Percentiles rank a stretch among this genome's conserved stretches.
Evolutionary conservation across 331 rosid species (phyloP).

Genomic region (Telfairia occidentalis): DNA sequence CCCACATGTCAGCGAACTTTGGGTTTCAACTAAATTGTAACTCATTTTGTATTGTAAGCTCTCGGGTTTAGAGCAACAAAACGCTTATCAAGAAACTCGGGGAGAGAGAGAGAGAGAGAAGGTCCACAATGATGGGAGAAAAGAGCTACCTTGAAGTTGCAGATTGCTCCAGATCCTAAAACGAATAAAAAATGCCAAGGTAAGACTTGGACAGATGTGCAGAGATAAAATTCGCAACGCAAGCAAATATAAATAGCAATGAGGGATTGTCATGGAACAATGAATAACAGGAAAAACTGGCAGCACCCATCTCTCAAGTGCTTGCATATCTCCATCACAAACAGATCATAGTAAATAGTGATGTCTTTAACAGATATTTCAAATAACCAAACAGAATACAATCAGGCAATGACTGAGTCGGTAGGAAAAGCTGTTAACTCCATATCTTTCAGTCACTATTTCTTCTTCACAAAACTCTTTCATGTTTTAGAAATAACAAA

Average conservation of each 20-base stretch:
- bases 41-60: not conserved
- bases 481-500: not conserved
- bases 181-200: constrained; percentile 14
- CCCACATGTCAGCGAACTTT: not conserved
- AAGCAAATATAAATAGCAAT: constrained; percentile 1
- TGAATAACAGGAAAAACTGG: not conserved
- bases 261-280: not conserved
- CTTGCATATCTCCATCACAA: not conserved
- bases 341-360: not conserved
- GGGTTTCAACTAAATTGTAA: not conserved
- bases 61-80: not conserved
- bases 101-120: not conserved
- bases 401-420: not conserved
- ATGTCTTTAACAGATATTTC: not conserved
- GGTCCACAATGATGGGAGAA: not conserved
- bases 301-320: not conserved
- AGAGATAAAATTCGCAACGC: not conserved
- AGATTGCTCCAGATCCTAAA: constrained; percentile 38
- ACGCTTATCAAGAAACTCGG: not conserved
- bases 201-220: not conserved
- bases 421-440: not conserved
- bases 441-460: not conserved
- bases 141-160: constrained; percentile 38
- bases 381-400: not conserved
- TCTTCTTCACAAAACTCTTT: not conserved